Evolutionary conservation across 2,329 filamentous ascomycete species (phyloP).

Genomic region (Neocucurbitaria cava): DNA sequence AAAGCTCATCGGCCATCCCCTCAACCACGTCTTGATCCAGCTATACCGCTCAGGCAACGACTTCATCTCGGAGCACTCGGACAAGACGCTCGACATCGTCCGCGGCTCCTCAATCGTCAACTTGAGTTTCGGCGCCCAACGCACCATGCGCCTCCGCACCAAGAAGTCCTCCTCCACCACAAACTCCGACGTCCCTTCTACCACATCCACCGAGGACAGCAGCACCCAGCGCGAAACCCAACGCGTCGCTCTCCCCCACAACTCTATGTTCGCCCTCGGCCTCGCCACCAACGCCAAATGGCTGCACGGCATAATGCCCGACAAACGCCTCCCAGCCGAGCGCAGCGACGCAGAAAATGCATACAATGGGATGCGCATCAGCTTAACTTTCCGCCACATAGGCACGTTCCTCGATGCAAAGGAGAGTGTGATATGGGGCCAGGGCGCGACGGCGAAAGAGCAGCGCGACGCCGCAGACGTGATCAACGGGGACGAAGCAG

Average conservation of each 20-base stretch:
- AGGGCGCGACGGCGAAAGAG: conserved; percentile 78
- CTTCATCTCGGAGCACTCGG: conserved; percentile 94
- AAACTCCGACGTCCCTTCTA: neutral
- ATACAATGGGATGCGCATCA: conserved; percentile 80
- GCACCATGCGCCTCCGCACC: conserved; percentile 87
- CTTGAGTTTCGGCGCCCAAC: conserved; percentile 88
- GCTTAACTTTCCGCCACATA: conserved; percentile 88
- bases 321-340: conserved; percentile 74
- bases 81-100: conserved; percentile 93
- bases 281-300: conserved; percentile 81
- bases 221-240: conserved; percentile 60
- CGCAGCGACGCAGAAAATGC: conserved; percentile 75
- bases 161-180: conserved; percentile 63
- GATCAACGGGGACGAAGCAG: conserved; percentile 71
- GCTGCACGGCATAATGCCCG: conserved; percentile 90
- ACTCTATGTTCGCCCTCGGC: conserved; percentile 86
- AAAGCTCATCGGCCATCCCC: conserved; percentile 72
- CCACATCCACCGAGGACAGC: too few relatives aligned
- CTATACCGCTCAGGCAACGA: conserved; percentile 88
- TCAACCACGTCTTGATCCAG: conserved; percentile 95
- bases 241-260: conserved; percentile 80
- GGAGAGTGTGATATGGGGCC: conserved; percentile 82
- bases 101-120: conserved; percentile 86
- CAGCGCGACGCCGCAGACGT: conserved; percentile 66
- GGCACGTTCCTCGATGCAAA: conserved; percentile 78